Evolutionary conservation across 2,329 filamentous ascomycete genomes (phyloP), one percentile per base, ranked within the genome.

Genomic region (Aureobasidium sp.): DNA sequence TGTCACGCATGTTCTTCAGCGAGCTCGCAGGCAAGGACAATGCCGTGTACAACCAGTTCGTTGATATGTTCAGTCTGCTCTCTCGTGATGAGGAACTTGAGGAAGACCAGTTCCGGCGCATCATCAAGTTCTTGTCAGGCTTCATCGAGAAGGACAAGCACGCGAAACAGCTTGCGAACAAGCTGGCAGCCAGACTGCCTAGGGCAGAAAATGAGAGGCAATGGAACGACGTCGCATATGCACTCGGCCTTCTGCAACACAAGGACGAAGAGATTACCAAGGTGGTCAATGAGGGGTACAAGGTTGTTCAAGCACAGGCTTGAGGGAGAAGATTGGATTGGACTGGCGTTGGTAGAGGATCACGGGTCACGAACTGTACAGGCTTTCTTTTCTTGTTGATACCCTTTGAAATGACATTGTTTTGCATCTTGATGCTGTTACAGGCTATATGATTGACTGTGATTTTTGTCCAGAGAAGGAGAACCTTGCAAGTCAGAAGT

Each of bases 61-160:
- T 99, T 31, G 94, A 99, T 73, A 97, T 99, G 90, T 99, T 99
- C 76, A 93, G 89, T 71, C 78, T 97, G 66, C 80, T 99, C 51
- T 94, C 90, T 63, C 89, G 91, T 0, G 93, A 95, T 68, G 84
- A 84, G 59, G 84, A 81, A 34, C 80, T 99, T 67, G 87, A 91
- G 11, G 93, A 97, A 73, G 91, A 96, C 68, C 85, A 88, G 27
- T 87, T 99, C 76, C 87, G 84, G 73, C 83, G 89, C 64, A 93
- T 99, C 64, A 83, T 99, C 66, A 91, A 91, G 71, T 99, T 99
- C 77, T 77, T 99, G 72, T 86, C 95, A 65, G 91, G 91, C 1
- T 99, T 99, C 74, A 91, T 99, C 66, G 94, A 99, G 72, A 99
- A 97, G 92, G 94, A 99, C 75, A 97, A 97, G 79, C 94, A 99